Evolutionary conservation across 164 flowering plant genomes (phyloP).

Genomic region (Chimonanthus praecox): DNA sequence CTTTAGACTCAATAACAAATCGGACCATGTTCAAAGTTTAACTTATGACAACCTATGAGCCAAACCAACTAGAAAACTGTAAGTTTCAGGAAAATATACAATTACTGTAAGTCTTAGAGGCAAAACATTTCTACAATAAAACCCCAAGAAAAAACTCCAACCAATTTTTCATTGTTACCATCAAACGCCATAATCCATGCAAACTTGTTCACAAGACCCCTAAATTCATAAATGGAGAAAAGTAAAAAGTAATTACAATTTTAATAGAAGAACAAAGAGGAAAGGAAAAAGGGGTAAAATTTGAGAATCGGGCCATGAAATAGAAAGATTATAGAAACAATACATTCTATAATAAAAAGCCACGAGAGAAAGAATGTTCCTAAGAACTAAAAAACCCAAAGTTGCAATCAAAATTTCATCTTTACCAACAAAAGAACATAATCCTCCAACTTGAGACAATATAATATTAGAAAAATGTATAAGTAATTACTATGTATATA

Average conservation of each 20-base stretch:
- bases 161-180: not conserved
- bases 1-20: no score
- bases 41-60: no score
- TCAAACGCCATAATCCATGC: not conserved
- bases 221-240: not conserved
- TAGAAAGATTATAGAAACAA: not conserved
- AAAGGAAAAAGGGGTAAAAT: not conserved
- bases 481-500: no score
- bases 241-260: no score
- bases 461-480: not conserved
- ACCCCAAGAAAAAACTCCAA: not conserved
- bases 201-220: no score
- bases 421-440: not conserved
- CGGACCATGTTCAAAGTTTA: no score
- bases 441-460: not conserved
- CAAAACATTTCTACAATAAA: not conserved
- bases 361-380: not conserved
- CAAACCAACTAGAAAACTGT: not conserved
- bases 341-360: not conserved
- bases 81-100: not conserved
- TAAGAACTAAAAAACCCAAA: not conserved
- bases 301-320: not conserved
- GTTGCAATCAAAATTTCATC: not conserved
- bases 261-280: no score
- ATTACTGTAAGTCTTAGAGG: constrained; percentile 1